A percentile compares a stretch with the other conserved stretches of the same genome.
These are phyloP conservation scores for Zygosaccharomyces pseudorouxii DNA, from an alignment of 805 yeast genomes.

Conservation along the genomic window DNA sequence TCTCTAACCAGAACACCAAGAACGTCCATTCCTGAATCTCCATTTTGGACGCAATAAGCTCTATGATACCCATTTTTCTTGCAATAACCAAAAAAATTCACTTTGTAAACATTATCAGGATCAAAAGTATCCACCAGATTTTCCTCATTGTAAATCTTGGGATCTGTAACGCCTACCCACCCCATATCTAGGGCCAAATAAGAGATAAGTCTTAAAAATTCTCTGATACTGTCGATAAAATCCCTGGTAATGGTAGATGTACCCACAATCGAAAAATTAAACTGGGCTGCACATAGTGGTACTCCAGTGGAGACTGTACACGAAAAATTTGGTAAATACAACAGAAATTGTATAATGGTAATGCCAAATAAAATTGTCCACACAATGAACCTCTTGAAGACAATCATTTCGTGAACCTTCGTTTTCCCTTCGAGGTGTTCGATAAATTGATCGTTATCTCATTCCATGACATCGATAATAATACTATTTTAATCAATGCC, in stretches of 20 bases:
- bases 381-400: slow-evolving; percentile 17
- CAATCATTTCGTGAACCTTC: slow-evolving; percentile 6
- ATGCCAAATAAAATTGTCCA: slow-evolving; percentile 19
- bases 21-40: slow-evolving; percentile 26
- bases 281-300: slow-evolving; percentile 30
- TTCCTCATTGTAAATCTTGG: slow-evolving; percentile 25
- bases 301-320: slow-evolving; percentile 18
- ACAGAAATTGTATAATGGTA: slow-evolving; percentile 18
- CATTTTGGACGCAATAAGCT: slow-evolving; percentile 22
- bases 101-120: slow-evolving; percentile 18
- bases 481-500: background rate
- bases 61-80: slow-evolving; percentile 15
- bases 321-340: slow-evolving; percentile 26
- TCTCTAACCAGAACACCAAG: slow-evolving; percentile 28
- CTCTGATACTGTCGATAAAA: slow-evolving; percentile 24
- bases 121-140: slow-evolving; percentile 28
- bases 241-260: slow-evolving; percentile 22
- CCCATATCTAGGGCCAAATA: slow-evolving; percentile 31
- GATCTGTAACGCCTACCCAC: slow-evolving; percentile 17
- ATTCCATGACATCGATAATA: background rate
- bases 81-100: slow-evolving; percentile 31
- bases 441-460: background rate
- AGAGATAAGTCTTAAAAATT: slow-evolving; percentile 27
- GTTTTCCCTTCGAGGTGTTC: background rate
- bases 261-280: slow-evolving; percentile 21